phyloP scores from a whole-genome alignment of 768 basidiomycete species.

The Rhodocollybia butyracea region DNA sequence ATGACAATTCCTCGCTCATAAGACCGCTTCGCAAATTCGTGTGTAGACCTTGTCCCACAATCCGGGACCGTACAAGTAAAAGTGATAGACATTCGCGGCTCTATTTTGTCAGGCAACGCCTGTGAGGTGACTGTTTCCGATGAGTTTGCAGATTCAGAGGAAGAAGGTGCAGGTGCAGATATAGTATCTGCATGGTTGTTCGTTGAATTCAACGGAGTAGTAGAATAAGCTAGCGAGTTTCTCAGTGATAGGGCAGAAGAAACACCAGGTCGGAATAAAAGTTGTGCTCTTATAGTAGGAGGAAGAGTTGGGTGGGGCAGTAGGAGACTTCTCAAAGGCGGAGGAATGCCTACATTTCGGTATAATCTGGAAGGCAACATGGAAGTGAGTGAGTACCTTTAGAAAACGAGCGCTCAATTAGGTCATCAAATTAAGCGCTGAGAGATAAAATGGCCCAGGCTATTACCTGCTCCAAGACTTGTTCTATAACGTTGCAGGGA shows the following conservation, averaged over 20 bases:
- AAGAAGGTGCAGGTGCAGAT: slow-evolving; percentile 8
- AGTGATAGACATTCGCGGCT: slow-evolving; percentile 69
- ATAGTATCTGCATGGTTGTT: slow-evolving; percentile 17
- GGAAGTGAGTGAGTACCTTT: background rate
- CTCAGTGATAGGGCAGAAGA: slow-evolving; percentile 11
- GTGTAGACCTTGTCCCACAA: slow-evolving; percentile 80
- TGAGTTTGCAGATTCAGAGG: slow-evolving; percentile 9
- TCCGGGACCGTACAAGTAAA: slow-evolving; percentile 82
- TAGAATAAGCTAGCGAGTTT: background rate
- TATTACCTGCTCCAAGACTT: no score
- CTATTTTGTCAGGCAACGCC: slow-evolving; percentile 36
- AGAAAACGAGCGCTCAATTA: no score
- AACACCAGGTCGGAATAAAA: slow-evolving; percentile 30
- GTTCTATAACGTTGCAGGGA: slow-evolving; percentile 12
- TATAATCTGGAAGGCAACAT: slow-evolving; percentile 49
- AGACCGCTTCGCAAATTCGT: slow-evolving; percentile 80
- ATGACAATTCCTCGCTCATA: slow-evolving; percentile 90
- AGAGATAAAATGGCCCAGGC: no score
- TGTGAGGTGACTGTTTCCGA: slow-evolving; percentile 20
- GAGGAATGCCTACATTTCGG: slow-evolving; percentile 41
- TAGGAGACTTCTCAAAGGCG: slow-evolving; percentile 38
- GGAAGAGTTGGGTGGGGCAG: slow-evolving; percentile 34
- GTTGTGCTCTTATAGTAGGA: slow-evolving; percentile 27
- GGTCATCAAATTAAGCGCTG: background rate
- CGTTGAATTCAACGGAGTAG: slow-evolving; percentile 7